These are phyloP conservation scores for Circinella umbellata DNA, from an alignment of 371 early-diverging fungal genomes.

Conservation along the genomic window DNA sequence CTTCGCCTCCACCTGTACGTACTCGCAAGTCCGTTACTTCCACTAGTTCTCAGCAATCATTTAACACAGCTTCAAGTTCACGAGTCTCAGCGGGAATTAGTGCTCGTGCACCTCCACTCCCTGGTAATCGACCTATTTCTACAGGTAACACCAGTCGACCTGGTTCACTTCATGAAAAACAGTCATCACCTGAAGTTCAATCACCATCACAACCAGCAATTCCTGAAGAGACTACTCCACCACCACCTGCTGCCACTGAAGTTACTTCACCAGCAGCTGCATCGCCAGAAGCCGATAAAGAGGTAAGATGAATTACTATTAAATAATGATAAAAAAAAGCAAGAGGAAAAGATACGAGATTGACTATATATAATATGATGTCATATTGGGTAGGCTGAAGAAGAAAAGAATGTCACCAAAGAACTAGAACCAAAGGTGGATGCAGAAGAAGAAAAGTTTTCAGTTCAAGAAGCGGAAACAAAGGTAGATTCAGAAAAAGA, in stretches of 20 bases:
- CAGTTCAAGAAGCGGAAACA: background rate
- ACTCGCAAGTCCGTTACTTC: slow-evolving; percentile 34
- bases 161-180: slow-evolving; percentile 16
- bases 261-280: background rate
- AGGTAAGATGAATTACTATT: too few species aligned
- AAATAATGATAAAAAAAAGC: too few species aligned
- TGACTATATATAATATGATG: too few species aligned
- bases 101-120: slow-evolving; percentile 22
- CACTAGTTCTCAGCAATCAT: slow-evolving; percentile 24
- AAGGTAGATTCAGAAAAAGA: background rate
- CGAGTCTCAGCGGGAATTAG: slow-evolving; percentile 11
- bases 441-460: background rate
- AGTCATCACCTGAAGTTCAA: background rate
- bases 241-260: slow-evolving; percentile 4
- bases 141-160: slow-evolving; percentile 20
- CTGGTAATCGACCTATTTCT: slow-evolving; percentile 19
- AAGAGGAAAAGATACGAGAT: too few species aligned
- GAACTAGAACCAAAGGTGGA: background rate
- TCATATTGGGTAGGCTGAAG: background rate
- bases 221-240: slow-evolving; percentile 22
- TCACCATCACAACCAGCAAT: slow-evolving; percentile 29
- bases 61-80: slow-evolving; percentile 13
- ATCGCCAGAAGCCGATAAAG: background rate
- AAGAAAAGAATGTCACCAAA: background rate
- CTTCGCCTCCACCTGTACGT: slow-evolving; percentile 47